Conservation (phyloP, 1,284 basidiomycete genomes). For the Apiotrichum sp. region DNA sequence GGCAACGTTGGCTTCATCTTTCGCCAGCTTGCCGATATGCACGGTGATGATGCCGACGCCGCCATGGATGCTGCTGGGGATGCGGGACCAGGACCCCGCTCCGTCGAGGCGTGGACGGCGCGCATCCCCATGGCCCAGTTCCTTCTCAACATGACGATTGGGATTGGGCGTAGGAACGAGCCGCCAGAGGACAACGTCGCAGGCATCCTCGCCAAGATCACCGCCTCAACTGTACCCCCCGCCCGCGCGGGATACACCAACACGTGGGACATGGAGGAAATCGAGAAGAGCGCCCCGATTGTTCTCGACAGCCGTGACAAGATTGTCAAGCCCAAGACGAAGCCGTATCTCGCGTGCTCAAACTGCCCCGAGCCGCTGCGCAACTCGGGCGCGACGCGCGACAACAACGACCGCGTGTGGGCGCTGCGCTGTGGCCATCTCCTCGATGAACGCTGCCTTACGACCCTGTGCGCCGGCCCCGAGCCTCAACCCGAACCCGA, state of each 20-base stretch:
- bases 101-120: too few relatives aligned
- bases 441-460: conserved; percentile 42
- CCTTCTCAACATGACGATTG: too few relatives aligned
- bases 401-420: conserved; percentile 36
- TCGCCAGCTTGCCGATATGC: too few relatives aligned
- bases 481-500: background rate
- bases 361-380: conserved; percentile 35
- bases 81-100: too few relatives aligned
- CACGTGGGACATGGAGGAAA: conserved; percentile 27
- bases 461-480: conserved; percentile 10
- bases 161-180: too few relatives aligned
- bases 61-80: too few relatives aligned
- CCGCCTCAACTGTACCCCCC: conserved; percentile 6
- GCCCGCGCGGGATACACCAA: conserved; percentile 17
- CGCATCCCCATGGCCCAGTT: too few relatives aligned
- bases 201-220: conserved; percentile 21
- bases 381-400: conserved; percentile 28
- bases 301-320: conserved; percentile 27
- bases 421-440: conserved; percentile 45
- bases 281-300: conserved; percentile 7
- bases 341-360: conserved; percentile 33
- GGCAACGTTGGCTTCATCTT: too few relatives aligned
- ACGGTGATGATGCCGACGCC: too few relatives aligned
- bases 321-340: conserved; percentile 14
- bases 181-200: conserved; percentile 16